Evolutionary conservation across 1,284 basidiomycete species (phyloP), one percentile per base, ranked within the genome.

Genomic region (Microbotryum silenes-acaulis): DNA sequence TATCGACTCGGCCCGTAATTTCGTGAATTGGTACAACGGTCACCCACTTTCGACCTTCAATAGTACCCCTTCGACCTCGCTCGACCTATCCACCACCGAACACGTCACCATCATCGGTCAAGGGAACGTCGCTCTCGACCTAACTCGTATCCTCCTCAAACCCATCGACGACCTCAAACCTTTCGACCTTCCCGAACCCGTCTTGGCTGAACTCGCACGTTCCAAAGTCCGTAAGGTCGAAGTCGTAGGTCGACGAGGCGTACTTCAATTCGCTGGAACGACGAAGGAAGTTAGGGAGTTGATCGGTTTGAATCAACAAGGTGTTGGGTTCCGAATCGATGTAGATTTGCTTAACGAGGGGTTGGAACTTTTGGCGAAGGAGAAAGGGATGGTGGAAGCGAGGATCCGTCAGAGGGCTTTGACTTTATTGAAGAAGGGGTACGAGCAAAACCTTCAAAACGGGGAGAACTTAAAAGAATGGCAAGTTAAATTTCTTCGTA

Each of bases 1-100:
- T 64, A 88, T 88, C 65, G 75, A 86, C 1, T 84, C 91, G 2
- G 92, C 93, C 0, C 80, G 97, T 5, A 85, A 85, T 1, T 79
- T 98, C 57, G 94, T 99, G 3, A 88, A 93, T 71, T 98, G 94
- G 94, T 99, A 99, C 78, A 98, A 96, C 45, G 86, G 84, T 49
- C 92, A 98, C 75, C 93, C 93, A 1, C 79, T 80, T 45, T 77
- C 76, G 29, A 68, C 70, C 7, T 18, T 42, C 12, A 42, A 42
- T 18, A 10, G 14, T 1, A 12, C 37, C 16, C 37, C 37, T 42
- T 42, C 37, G 12, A 42, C 37, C 12, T 61, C 72, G 1, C 81
- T 76, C 27, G 73, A 76, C 9, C 80, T 97, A 0, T 79, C 83
- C 42, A 78, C 79, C 37, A 76, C 83, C 0, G 74, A 79, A 6